A percentile compares a stretch with the other conserved stretches of the same genome.
Conservation (phyloP, 331 rosid species). For the Telfairia occidentalis region DNA sequence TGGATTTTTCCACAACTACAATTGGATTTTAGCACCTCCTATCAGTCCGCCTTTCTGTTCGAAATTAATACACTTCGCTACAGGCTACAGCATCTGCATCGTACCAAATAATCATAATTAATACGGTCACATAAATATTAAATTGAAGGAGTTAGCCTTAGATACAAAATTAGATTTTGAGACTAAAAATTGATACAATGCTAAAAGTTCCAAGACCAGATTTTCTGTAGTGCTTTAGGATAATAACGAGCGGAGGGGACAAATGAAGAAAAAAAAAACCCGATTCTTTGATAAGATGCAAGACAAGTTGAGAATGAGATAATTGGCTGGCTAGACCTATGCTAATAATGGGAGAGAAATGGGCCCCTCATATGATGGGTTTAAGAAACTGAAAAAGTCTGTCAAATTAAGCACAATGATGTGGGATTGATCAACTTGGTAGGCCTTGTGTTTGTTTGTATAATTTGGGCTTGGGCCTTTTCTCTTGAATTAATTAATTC, state of each 20-base stretch:
- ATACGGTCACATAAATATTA: no score
- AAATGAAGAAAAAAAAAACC: no score
- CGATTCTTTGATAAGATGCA: not conserved
- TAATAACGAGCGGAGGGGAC: not conserved
- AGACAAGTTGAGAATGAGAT: not conserved
- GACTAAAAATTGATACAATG: no score
- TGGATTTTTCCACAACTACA: not conserved
- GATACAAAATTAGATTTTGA: no score
- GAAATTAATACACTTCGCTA: no score
- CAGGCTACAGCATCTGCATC: no score
- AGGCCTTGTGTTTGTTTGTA: not conserved
- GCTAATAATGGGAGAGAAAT: not conserved
- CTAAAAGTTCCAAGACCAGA: not conserved
- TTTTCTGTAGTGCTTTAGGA: not conserved
- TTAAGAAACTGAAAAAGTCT: no score
- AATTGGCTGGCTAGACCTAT: not conserved
- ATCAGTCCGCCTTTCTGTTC: no score
- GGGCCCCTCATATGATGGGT: not conserved
- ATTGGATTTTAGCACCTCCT: not conserved
- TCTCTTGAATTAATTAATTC: not conserved
- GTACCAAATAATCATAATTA: no score
- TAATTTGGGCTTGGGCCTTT: not conserved
- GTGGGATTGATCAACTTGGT: not conserved
- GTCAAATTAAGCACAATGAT: not conserved
- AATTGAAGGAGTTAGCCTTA: no score